phyloP scores from a whole-genome alignment of 202 grass and related monocot species.

The Saccharum hybrid region DNA sequence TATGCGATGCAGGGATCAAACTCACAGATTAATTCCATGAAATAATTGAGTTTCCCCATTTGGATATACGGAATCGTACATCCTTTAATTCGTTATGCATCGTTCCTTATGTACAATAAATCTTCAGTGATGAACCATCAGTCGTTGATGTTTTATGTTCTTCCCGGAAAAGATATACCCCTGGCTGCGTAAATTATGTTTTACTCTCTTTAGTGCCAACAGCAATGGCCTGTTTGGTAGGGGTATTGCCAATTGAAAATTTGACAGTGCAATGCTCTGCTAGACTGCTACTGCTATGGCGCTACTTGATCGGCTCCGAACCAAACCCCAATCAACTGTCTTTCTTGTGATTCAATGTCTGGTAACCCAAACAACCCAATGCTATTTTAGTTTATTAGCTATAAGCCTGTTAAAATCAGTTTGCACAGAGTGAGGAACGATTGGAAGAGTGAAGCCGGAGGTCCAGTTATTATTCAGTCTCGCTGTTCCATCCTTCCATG shows the following conservation, averaged over 20 bases:
- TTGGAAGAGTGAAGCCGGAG: too few species aligned
- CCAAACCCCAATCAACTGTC: neutral
- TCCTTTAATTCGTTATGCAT: neutral
- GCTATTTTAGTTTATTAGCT: neutral
- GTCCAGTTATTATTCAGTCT: too few species aligned
- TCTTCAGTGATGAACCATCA: neutral
- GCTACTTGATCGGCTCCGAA: neutral
- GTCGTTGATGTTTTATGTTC: neutral
- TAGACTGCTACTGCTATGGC: neutral
- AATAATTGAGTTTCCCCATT: neutral
- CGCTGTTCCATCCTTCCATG: too few species aligned
- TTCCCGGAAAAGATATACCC: neutral
- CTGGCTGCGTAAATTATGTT: slow-evolving; percentile 9
- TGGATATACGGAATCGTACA: neutral
- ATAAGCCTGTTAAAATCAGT: neutral
- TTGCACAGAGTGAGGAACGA: too few species aligned
- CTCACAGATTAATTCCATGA: neutral
- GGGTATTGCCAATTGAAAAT: neutral
- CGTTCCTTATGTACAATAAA: neutral
- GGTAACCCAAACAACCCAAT: too few species aligned
- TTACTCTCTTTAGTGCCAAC: neutral
- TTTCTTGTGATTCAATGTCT: neutral
- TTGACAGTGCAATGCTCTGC: neutral
- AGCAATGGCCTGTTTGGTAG: neutral
- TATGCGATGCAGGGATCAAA: neutral